Evolutionary conservation across 1,284 basidiomycete genomes (phyloP).

Genomic region (Microbotryomycetes sp.): DNA sequence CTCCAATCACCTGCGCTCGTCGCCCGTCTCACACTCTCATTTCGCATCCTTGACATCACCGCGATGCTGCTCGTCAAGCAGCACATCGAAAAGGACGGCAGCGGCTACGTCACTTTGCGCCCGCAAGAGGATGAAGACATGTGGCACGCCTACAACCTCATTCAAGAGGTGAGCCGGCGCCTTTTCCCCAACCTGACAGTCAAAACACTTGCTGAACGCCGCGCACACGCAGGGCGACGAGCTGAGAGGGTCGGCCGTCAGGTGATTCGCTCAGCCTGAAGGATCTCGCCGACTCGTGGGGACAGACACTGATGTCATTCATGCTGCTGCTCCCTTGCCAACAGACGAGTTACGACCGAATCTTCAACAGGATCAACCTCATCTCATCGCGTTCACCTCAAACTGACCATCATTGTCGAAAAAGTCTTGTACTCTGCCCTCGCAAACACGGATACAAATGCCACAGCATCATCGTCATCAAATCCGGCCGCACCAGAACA

Average conservation of each 20-base stretch:
- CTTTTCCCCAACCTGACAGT: too few species aligned
- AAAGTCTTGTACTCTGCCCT: conserved; percentile 45
- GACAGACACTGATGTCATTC: background rate
- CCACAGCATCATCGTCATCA: background rate
- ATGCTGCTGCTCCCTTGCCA: conserved; percentile 39
- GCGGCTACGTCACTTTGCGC: conserved; percentile 79
- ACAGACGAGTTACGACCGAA: conserved; percentile 58
- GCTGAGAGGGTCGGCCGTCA: conserved; percentile 80
- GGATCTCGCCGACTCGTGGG: background rate
- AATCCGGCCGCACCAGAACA: background rate
- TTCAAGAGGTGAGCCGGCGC: conserved; percentile 58
- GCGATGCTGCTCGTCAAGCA: conserved; percentile 57
- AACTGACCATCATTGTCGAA: conserved; percentile 73
- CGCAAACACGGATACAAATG: conserved; percentile 9
- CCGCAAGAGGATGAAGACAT: conserved; percentile 95
- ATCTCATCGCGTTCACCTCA: conserved; percentile 77
- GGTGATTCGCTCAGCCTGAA: conserved; percentile 50
- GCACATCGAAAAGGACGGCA: conserved; percentile 67
- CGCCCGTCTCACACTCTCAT: too few species aligned
- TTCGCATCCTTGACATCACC: too few species aligned
- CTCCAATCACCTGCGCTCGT: too few species aligned
- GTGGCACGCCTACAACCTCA: conserved; percentile 99
- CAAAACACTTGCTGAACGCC: background rate
- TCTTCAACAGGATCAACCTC: conserved; percentile 89
- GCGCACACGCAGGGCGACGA: conserved; percentile 58